Percentiles rank a stretch among this genome's conserved stretches.
Conservation (phyloP, 129 eudicot species). For the Daucus carota region DNA sequence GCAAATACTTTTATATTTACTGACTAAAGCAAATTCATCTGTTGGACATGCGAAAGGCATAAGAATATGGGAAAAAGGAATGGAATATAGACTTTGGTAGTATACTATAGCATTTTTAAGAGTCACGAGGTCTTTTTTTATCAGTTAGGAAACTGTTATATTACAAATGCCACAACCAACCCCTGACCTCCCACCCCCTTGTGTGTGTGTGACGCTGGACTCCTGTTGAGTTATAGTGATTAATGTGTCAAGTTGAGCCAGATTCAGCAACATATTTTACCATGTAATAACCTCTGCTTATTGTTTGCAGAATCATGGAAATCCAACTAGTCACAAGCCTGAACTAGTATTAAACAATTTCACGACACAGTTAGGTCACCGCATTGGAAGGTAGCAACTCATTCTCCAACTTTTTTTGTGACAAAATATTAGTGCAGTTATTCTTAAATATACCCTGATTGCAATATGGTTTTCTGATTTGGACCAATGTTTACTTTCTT, state of each 20-base stretch:
- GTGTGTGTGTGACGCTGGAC: neutral
- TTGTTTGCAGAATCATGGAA: constrained; percentile 82
- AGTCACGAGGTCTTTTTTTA: too few relatives aligned
- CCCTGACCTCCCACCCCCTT: too few relatives aligned
- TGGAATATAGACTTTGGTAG: too few relatives aligned
- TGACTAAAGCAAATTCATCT: neutral
- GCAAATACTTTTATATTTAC: neutral
- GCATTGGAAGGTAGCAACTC: constrained; percentile 64
- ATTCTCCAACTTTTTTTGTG: neutral
- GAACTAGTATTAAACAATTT: constrained; percentile 84
- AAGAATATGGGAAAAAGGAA: too few relatives aligned
- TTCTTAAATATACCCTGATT: neutral
- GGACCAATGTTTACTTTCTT: neutral
- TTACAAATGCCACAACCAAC: too few relatives aligned
- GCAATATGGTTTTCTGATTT: neutral
- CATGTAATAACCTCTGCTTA: neutral
- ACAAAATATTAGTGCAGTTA: neutral
- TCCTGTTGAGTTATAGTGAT: neutral
- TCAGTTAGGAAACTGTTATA: too few relatives aligned
- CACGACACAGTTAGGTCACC: constrained; percentile 89
- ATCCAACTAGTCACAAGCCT: constrained; percentile 86
- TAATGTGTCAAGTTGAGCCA: neutral
- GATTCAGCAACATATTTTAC: neutral
- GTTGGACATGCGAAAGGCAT: neutral
- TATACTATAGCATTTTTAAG: too few relatives aligned